phyloP scores from a whole-genome alignment of 2,329 filamentous ascomycete genomes.

The Curvularia sp. region DNA sequence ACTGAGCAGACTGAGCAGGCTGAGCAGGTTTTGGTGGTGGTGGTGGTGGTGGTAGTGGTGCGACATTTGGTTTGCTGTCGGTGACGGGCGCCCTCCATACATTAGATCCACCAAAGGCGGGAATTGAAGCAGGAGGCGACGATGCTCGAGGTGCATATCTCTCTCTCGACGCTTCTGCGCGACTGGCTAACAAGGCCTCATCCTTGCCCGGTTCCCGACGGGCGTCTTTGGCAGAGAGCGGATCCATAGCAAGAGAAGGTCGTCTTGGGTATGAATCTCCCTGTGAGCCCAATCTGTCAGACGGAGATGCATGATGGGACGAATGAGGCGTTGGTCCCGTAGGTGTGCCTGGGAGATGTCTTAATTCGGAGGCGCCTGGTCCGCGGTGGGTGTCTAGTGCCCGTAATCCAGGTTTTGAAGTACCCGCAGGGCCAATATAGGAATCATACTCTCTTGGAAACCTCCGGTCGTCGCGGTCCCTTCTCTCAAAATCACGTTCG shows the following conservation, averaged over 20 bases:
- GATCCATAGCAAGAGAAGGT: constrained; percentile 47
- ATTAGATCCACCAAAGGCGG: constrained; percentile 61
- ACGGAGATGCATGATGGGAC: constrained; percentile 42
- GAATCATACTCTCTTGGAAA: constrained; percentile 57
- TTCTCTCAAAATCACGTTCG: constrained; percentile 50
- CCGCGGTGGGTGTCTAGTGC: constrained; percentile 43
- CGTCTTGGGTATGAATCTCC: constrained; percentile 48
- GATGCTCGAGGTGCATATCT: constrained; percentile 58
- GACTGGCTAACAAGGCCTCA: constrained; percentile 55
- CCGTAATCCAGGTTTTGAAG: constrained; percentile 41
- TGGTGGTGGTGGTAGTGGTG: constrained; percentile 9
- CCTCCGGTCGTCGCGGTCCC: constrained; percentile 53
- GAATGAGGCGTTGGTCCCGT: constrained; percentile 45
- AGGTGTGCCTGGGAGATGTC: constrained; percentile 45
- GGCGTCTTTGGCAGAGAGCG: constrained; percentile 41
- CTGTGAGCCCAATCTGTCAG: constrained; percentile 43
- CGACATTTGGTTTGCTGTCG: constrained; percentile 41
- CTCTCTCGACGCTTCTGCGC: constrained; percentile 56
- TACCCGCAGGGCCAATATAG: constrained; percentile 47
- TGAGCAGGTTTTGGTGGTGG: constrained; percentile 42
- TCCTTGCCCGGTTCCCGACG: constrained; percentile 54
- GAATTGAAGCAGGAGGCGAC: constrained; percentile 63
- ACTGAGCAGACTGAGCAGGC: constrained; percentile 22
- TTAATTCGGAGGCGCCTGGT: constrained; percentile 36
- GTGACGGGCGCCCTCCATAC: constrained; percentile 53